Evolutionary conservation across 129 eudicot species (phyloP), one percentile per base, ranked within the genome.

Genomic region (Scalesia atractyloides): DNA sequence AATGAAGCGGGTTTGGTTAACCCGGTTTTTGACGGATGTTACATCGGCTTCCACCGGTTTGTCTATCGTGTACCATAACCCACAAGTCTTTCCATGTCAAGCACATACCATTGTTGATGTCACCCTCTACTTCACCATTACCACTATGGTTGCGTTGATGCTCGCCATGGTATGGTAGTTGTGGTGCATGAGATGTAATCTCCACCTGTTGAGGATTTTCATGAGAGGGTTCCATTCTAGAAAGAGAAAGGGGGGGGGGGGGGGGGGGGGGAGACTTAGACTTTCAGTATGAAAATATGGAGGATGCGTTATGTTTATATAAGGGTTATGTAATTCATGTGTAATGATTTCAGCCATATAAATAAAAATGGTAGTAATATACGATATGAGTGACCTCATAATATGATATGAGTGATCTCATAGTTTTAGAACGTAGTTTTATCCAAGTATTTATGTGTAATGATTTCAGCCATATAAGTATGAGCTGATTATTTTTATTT

Each of bases 1-100:
- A n/a, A n/a, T n/a, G n/a, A n/a, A n/a, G n/a, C n/a, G n/a, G n/a
- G n/a, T n/a, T n/a, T n/a, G n/a, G n/a, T n/a, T n/a, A n/a, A n/a
- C n/a, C n/a, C n/a, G n/a, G n/a, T n/a, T n/a, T n/a, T n/a, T n/a
- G n/a, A n/a, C n/a, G n/a, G n/a, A n/a, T n/a, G n/a, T n/a, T n/a
- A n/a, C n/a, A 51, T 33, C 87, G 79, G 43, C 56, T 71, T 2
- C 74, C 77, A 0, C 81, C 34, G 34, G 34, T 71, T 49, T 71
- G 75, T 26, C 69, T 69, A 46, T 66, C 74, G 9, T 75, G 79
- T 53, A 82, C 87, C 20, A 73, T 76, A 18, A 86, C 90, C 76
- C 77, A 80, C 68, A 86, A 54, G 54, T 82, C 83, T 22, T 77
- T 70, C 90, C 90, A 86, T 41, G 90, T 80, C 79, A 86, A 34